phyloP scores from a whole-genome alignment of 495 filamentous ascomycete genomes.

The Aspergillus nanangensis region DNA sequence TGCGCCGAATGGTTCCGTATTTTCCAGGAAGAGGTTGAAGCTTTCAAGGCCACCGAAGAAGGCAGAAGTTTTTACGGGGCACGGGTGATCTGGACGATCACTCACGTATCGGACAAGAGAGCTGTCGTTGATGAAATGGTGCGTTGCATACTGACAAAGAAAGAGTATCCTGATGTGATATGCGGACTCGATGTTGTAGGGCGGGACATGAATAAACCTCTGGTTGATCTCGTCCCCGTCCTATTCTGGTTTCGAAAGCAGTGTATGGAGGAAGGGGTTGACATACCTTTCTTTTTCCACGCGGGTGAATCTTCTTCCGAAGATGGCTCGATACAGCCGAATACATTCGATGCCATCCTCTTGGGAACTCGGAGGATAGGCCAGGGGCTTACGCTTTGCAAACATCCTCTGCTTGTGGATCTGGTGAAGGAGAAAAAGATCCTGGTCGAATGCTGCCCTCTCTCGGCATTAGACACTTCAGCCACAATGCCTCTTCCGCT shows the following conservation, averaged over 20 bases:
- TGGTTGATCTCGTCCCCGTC: slow-evolving; percentile 72
- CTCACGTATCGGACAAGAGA: slow-evolving; percentile 59
- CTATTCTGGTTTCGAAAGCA: slow-evolving; percentile 90
- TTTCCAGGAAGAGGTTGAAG: slow-evolving; percentile 73
- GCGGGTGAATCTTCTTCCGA: slow-evolving; percentile 82
- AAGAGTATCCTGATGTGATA: slow-evolving; percentile 71
- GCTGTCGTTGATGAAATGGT: slow-evolving; percentile 75
- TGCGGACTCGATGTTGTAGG: slow-evolving; percentile 87
- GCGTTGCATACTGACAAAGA: slow-evolving; percentile 74
- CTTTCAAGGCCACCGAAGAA: slow-evolving; percentile 65
- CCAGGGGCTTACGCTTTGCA: slow-evolving; percentile 82
- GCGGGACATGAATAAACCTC: slow-evolving; percentile 70
- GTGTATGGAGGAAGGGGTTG: slow-evolving; percentile 70
- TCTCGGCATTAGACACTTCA: slow-evolving; percentile 72
- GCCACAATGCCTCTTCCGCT: slow-evolving; percentile 72
- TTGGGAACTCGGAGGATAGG: slow-evolving; percentile 86
- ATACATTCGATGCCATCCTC: slow-evolving; percentile 86
- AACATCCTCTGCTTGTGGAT: slow-evolving; percentile 84
- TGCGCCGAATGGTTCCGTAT: slow-evolving; percentile 62
- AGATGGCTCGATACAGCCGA: slow-evolving; percentile 70
- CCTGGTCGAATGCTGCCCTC: slow-evolving; percentile 80
- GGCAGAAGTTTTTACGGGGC: slow-evolving; percentile 78
- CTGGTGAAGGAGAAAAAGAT: slow-evolving; percentile 85
- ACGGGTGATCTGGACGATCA: slow-evolving; percentile 80
- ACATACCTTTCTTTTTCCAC: slow-evolving; percentile 96